phyloP scores from a whole-genome alignment of 768 basidiomycete genomes.

The Lentinula boryana region DNA sequence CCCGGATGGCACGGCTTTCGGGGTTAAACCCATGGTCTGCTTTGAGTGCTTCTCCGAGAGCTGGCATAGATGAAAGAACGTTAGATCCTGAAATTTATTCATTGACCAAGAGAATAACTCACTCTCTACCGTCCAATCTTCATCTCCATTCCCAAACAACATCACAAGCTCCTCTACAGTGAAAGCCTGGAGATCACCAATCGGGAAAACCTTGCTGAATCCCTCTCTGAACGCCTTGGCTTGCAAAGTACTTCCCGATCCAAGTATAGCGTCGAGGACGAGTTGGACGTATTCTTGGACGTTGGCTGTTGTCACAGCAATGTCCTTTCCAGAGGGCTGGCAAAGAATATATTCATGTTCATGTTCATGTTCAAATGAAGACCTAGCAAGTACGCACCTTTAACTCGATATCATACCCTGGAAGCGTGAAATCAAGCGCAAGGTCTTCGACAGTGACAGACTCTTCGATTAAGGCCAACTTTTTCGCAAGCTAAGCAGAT shows the following conservation, averaged over 20 bases:
- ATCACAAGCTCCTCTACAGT: slow-evolving; percentile 93
- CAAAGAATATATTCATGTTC: not conserved
- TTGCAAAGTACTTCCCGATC: slow-evolving; percentile 71
- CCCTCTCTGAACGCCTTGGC: slow-evolving; percentile 91
- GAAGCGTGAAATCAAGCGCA: slow-evolving; percentile 92
- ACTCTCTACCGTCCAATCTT: slow-evolving; percentile 96
- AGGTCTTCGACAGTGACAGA: slow-evolving; percentile 78
- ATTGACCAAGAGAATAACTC: slow-evolving; percentile 22
- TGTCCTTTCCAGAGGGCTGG: slow-evolving; percentile 74
- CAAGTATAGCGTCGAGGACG: slow-evolving; percentile 84
- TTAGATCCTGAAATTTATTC: not conserved
- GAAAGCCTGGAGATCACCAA: slow-evolving; percentile 86
- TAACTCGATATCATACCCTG: slow-evolving; percentile 92
- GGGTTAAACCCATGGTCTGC: slow-evolving; percentile 98
- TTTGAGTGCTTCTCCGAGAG: slow-evolving; percentile 84
- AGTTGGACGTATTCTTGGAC: slow-evolving; percentile 85
- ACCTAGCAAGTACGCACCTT: slow-evolving; percentile 40
- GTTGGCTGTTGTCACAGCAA: slow-evolving; percentile 80
- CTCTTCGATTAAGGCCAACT: slow-evolving; percentile 47
- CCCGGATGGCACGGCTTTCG: slow-evolving; percentile 86
- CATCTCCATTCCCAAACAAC: slow-evolving; percentile 94
- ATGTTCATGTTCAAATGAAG: too few relatives aligned
- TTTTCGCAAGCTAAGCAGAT: slow-evolving; percentile 40
- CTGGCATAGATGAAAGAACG: slow-evolving; percentile 30
- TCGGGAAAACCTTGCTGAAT: slow-evolving; percentile 94